Base-by-base conservation (phyloP, 2,329 filamentous ascomycete genomes). In the Emergomyces pasteurianus region DNA sequence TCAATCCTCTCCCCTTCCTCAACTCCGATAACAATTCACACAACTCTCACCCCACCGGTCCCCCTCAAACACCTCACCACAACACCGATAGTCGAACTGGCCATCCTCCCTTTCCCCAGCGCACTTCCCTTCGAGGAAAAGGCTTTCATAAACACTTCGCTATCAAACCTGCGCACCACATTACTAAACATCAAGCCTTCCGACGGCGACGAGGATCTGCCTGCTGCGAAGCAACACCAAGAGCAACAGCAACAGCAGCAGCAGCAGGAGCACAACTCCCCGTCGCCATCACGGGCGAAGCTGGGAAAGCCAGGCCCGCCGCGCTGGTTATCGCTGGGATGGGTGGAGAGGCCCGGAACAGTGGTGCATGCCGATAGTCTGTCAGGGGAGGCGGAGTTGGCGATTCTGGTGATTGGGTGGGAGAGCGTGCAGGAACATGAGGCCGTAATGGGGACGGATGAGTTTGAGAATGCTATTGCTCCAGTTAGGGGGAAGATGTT, bases 341-440 rank as follows among this genome's bases (percentile, higher is more conserved):
- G 74, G 62, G 65, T 75, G 9, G 72, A 74, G 40, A 65, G 74
- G 23, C 74, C 74, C 0, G 68, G 69, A 26, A 66, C 58, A 60
- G 61, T 73, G 46, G 46, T 66, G 34, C 71, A 65, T 69, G 67
- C 46, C 67, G 72, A 61, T 70, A 78, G 76, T 66, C 69, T 63
- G 43, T 75, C 71, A 18, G 74, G 73, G 2, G 69, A 75, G 65
- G 79, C 75, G 12, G 74, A 74, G 60, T 68, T 76, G 60, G 75
- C 76, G 65, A 65, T 78, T 3, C 61, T 75, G n/a, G 72, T 74
- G 21, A 70, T 81, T 59, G 81, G 81, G 5, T 84, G 82, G 82
- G 70, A 77, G 58, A 79, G 73, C 65, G 72, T 79, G 23, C 77
- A 81, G 42, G 72, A 71, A 55, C 82, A 84, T 68, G 71, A 76